A percentile compares a stretch with the other conserved stretches of the same genome.
phyloP scores from a whole-genome alignment of 495 filamentous ascomycete species.

The Neurospora sp. region DNA sequence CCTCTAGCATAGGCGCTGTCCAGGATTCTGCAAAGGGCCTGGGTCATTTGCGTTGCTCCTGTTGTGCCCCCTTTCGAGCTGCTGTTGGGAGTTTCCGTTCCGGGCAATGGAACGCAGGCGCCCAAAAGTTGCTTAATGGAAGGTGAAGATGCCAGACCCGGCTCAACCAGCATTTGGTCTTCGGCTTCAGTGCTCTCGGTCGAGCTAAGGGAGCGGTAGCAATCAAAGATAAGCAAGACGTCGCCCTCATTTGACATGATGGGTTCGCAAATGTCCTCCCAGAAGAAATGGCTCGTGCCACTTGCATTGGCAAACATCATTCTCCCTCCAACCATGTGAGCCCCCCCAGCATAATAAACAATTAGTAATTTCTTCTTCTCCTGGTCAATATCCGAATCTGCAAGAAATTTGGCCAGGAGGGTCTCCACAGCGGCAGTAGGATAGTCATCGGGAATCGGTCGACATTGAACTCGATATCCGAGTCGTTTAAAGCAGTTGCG shows the following conservation, averaged over 20 bases:
- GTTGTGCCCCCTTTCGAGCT: neutral
- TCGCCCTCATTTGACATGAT: conserved; percentile 14
- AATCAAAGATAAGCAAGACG: conserved; percentile 19
- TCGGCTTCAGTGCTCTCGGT: neutral
- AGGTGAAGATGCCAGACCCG: conserved; percentile 5
- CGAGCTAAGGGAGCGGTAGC: neutral
- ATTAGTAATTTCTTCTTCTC: conserved; percentile 5
- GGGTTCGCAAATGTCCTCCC: conserved; percentile 21
- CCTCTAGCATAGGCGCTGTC: conserved; percentile 1
- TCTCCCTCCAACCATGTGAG: conserved; percentile 9
- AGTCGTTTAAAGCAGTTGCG: conserved; percentile 13
- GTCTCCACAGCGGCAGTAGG: conserved; percentile 18
- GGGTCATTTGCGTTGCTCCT: conserved; percentile 5
- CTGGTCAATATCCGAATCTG: neutral
- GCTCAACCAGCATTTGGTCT: conserved; percentile 8
- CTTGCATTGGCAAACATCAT: conserved; percentile 13
- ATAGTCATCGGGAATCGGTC: conserved; percentile 16
- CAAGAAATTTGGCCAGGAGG: conserved; percentile 14
- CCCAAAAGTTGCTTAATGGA: conserved; percentile 20
- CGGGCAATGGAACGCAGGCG: conserved; percentile 2
- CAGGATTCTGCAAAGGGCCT: conserved; percentile 10
- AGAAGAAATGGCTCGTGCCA: conserved; percentile 11
- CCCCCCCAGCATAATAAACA: conserved; percentile 17
- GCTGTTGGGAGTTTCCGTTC: neutral
- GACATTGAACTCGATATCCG: conserved; percentile 20